A percentile compares a stretch with the other conserved stretches of the same genome.
Evolutionary conservation across 202 grass and related monocot species (phyloP).

Genomic region (Carex arenaria): DNA sequence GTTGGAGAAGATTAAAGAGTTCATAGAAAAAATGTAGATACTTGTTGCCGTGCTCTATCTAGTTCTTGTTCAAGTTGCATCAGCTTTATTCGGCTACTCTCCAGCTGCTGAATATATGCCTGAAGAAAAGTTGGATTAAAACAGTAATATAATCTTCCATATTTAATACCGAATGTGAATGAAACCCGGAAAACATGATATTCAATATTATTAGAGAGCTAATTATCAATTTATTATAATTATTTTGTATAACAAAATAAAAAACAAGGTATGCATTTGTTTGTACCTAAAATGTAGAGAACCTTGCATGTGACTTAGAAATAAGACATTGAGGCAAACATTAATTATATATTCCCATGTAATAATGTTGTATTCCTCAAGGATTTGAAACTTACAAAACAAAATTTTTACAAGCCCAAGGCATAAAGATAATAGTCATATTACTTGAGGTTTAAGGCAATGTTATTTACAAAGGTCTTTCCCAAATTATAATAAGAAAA

Average conservation of each 20-base stretch:
- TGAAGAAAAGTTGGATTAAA: constrained; percentile 14
- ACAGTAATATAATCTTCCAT: background rate
- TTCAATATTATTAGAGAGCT: background rate
- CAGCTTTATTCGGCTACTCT: constrained; percentile 74
- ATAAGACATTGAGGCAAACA: background rate
- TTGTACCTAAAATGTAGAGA: background rate
- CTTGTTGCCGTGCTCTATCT: constrained; percentile 85
- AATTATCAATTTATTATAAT: background rate
- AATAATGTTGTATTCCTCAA: background rate
- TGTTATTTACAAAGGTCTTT: background rate
- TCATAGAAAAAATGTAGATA: background rate
- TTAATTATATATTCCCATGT: background rate
- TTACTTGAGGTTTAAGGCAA: constrained; percentile 3
- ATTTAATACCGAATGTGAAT: background rate
- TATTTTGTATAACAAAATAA: background rate
- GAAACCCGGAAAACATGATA: background rate
- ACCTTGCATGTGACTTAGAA: constrained; percentile 1
- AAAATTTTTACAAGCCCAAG: constrained; percentile 3
- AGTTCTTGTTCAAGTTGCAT: constrained; percentile 86
- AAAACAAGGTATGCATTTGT: background rate
- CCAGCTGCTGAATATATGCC: constrained; percentile 86
- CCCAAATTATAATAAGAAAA: background rate
- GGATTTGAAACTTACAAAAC: background rate
- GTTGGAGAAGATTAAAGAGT: background rate
- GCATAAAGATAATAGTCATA: background rate